These are phyloP conservation scores for Boletus coffeatus DNA, from an alignment of 1,284 basidiomycete genomes.

Conservation along the genomic window DNA sequence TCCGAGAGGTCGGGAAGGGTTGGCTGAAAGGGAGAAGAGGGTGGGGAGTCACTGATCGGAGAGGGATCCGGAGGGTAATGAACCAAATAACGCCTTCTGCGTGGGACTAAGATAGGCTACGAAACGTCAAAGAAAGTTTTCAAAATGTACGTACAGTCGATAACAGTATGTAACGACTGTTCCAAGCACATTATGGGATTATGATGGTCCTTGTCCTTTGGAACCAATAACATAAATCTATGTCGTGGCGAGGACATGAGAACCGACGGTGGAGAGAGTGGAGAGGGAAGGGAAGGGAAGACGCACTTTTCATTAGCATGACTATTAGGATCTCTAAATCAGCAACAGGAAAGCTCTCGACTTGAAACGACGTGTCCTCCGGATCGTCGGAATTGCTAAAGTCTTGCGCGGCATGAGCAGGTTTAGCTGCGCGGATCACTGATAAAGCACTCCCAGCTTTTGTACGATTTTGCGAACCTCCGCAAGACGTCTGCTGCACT, in stretches of 20 bases:
- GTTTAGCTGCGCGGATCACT: neutral
- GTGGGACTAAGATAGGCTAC: constrained; percentile 64
- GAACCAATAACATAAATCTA: constrained; percentile 66
- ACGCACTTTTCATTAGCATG: constrained; percentile 52
- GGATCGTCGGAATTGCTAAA: constrained; percentile 60
- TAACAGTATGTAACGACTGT: constrained; percentile 57
- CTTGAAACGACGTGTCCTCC: constrained; percentile 53
- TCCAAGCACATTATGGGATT: constrained; percentile 73
- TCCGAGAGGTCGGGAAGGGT: constrained; percentile 31
- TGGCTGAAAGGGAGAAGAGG: constrained; percentile 29
- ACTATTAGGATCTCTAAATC: constrained; percentile 68
- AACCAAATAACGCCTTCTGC: constrained; percentile 60
- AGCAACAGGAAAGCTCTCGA: constrained; percentile 50
- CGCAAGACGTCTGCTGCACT: constrained; percentile 60
- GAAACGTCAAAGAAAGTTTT: neutral
- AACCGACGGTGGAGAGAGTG: neutral
- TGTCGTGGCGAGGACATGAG: constrained; percentile 1
- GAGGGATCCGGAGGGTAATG: constrained; percentile 47
- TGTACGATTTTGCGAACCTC: constrained; percentile 57
- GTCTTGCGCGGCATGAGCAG: constrained; percentile 35
- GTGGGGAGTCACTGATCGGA: constrained; percentile 33
- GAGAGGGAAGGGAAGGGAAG: constrained; percentile 1
- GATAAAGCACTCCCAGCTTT: constrained; percentile 45
- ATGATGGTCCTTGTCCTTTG: constrained; percentile 76
- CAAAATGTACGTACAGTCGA: constrained; percentile 47